Base-by-base conservation (phyloP, 2,329 filamentous ascomycete genomes). In the Trichoderma afroharzianum region DNA sequence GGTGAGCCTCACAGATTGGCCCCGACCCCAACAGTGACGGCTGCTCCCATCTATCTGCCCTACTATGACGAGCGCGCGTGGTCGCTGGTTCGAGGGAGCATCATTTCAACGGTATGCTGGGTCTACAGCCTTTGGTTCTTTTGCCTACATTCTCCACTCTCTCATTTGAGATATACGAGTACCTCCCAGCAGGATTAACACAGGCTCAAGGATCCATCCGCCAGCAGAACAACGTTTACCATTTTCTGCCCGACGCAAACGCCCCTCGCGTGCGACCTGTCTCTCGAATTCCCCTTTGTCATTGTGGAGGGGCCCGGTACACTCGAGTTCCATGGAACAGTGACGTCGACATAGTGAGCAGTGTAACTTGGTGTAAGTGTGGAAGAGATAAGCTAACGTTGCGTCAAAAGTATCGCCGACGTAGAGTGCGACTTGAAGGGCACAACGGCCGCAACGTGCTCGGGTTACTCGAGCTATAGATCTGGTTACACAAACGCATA, bases 161-260 rank as follows among this genome's bases (percentile, higher is more conserved):
- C 43, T 18, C 21, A 24, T 14, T 15, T n/a, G 24, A 21, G 30
- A 47, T 53, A 26, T 50, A 43, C 15, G 36, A 39, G 15, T 39
- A 11, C 15, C n/a, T 24, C 62, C n/a, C 32, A 30, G 21, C 21
- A 32, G 63, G 24, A 58, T 67, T 72, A 47, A 71, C 62, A 28
- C 18, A 9, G 28, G 18, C 6, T 50, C 39, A 73, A 85, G 83
- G 78, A 85, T 71, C 73, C 76, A 18, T 70, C 77, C 11, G 77
- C 76, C 6, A 76, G 74, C 70, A 74, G 81, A 72, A 86, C 85
- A 18, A 82, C 83, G 28, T 86, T 85, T 73, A 86, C 84, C 71
- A 83, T 86, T 53, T 86, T 86, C 75, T 86, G 85, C 72, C 81
- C 81, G 11, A 79, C 82, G 33, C 76, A 82, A 69, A 79, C 80